phyloP scores from a whole-genome alignment of 1,284 basidiomycete species.

The Tilletia setariae region DNA sequence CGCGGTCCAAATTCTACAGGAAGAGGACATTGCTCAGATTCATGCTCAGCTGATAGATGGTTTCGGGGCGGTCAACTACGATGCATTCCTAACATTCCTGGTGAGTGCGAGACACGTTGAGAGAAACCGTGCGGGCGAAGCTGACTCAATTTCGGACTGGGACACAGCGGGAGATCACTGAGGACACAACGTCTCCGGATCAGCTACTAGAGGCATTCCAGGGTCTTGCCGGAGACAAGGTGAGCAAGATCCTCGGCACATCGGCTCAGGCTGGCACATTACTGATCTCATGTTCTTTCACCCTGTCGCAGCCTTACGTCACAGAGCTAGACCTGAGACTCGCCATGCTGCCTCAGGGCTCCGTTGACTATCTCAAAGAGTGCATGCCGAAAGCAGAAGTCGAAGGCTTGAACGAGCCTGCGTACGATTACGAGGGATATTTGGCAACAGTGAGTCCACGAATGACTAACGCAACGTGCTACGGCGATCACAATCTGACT shows the following conservation, averaged over 20 bases:
- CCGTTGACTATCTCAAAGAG: conserved; percentile 71
- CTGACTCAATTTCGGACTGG: too few relatives aligned
- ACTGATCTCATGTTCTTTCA: not conserved
- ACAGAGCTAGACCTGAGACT: conserved; percentile 88
- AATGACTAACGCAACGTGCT: not conserved
- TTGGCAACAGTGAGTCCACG: conserved; percentile 28
- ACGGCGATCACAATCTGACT: too few relatives aligned
- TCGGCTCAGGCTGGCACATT: not conserved
- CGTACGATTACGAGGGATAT: conserved; percentile 46
- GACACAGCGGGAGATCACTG: conserved; percentile 69
- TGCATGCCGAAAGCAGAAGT: conserved; percentile 41
- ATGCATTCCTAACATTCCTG: conserved; percentile 90
- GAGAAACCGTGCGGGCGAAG: too few relatives aligned
- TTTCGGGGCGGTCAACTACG: conserved; percentile 85
- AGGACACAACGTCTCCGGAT: conserved; percentile 88
- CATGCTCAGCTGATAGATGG: conserved; percentile 76
- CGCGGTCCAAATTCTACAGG: conserved; percentile 57
- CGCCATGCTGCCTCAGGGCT: conserved; percentile 73
- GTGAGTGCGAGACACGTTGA: conserved; percentile 57
- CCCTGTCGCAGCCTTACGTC: conserved; percentile 67
- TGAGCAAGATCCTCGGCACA: conserved; percentile 51
- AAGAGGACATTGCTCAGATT: conserved; percentile 81
- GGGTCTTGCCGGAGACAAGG: conserved; percentile 85
- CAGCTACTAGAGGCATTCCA: conserved; percentile 91
- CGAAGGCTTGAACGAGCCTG: conserved; percentile 37